Conservation (phyloP, 257 asterid species). For the Fraxinus excelsior region DNA sequence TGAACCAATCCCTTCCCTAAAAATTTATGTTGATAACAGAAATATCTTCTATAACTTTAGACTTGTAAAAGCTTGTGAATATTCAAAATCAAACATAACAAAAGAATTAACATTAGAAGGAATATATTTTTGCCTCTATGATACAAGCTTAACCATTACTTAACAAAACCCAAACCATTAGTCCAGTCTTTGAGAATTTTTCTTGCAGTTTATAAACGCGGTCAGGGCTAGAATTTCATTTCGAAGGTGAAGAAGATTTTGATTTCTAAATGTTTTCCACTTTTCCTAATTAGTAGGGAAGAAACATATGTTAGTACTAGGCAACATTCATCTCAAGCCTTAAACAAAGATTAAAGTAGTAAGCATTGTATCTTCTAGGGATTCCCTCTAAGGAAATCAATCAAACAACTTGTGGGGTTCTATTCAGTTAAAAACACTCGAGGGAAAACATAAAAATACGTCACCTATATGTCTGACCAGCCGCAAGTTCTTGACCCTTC, state of each 20-base stretch:
- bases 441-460: neutral
- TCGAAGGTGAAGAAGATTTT: neutral
- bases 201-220: no score
- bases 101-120: no score
- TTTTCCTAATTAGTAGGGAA: conserved; percentile 8
- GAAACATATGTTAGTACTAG: neutral
- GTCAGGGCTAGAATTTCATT: neutral
- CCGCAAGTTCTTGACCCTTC: conserved; percentile 79
- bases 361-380: neutral
- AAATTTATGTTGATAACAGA: no score
- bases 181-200: no score
- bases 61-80: no score
- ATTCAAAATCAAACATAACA: no score
- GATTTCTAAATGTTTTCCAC: neutral
- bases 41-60: no score
- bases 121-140: no score
- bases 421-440: neutral
- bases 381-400: neutral
- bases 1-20: no score
- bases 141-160: no score
- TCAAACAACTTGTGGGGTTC: conserved; percentile 6
- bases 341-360: neutral
- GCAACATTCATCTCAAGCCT: neutral
- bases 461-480: conserved; percentile 88
- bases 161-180: no score